Base-by-base conservation (phyloP, 2,329 filamentous ascomycete species). In the Westerdykella sp. region DNA sequence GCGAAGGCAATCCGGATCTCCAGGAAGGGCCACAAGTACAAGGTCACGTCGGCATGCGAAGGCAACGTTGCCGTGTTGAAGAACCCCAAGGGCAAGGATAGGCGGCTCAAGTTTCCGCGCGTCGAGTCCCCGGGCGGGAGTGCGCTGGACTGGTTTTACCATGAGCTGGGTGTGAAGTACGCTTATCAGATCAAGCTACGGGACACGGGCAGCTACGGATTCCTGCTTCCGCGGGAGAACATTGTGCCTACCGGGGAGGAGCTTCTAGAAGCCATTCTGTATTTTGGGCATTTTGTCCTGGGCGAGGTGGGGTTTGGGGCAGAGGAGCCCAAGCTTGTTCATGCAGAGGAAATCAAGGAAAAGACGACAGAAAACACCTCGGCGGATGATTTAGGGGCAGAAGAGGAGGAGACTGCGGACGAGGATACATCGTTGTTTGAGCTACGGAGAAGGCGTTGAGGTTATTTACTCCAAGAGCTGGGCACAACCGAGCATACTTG, bases 111-210 rank as follows among this genome's bases (percentile, higher is more conserved):
- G 5, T 68, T 73, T 16, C 73, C 73, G 3, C 73, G 80, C 32
- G 79, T 90, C 49, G 86, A 93, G 61, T 78, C 78, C 0, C 81
- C 83, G 3, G 90, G 91, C 32, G 91, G 91, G 2, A 90, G 86
- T 39, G 87, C 87, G 1, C 80, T 97, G 34, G 93, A 97, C 67
- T 97, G 87, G 81, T 95, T 98, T 68, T 95, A 95, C 63, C 87
- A 95, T 55, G 85, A 94, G 57, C 69, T 97, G 48, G 73, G 77
- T 37, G 86, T 91, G 14, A 82, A 80, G 49, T 95, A 87, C 64
- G 86, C 88, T 45, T 97, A 94, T 65, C 93, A 97, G 73, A 84
- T 93, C 69, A 97, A 97, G 70, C 73, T 98, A 22, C 77, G 93
- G 39, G 93, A 98, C 64, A 93, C 86, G 0, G 93, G 93, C 9